Evolutionary conservation across 495 filamentous ascomycete genomes (phyloP).

Genomic region (Aspergillus diversus): DNA sequence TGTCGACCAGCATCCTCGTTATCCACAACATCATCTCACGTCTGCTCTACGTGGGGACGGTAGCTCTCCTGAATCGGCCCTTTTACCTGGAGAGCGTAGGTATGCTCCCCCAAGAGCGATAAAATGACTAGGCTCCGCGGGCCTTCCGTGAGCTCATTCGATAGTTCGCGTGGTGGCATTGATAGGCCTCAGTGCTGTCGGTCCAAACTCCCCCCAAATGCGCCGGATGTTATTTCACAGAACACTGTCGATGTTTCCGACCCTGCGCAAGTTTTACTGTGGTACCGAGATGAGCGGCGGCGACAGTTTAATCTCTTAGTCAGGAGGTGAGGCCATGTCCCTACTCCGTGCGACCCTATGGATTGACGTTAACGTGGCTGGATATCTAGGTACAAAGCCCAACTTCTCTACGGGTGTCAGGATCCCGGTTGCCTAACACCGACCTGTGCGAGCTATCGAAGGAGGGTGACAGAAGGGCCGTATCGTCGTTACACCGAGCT

Average conservation of each 20-base stretch:
- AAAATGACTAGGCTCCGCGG: constrained; percentile 54
- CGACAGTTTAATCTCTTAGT: constrained; percentile 57
- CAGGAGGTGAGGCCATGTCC: constrained; percentile 42
- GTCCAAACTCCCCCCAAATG: constrained; percentile 52
- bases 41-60: background rate
- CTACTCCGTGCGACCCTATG: background rate
- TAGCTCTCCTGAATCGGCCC: background rate
- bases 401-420: constrained; percentile 82
- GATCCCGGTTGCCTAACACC: constrained; percentile 69
- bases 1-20: background rate
- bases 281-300: constrained; percentile 54
- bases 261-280: constrained; percentile 47
- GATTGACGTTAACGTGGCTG: constrained; percentile 15
- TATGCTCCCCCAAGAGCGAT: constrained; percentile 31
- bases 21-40: background rate
- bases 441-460: constrained; percentile 80
- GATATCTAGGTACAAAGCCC: constrained; percentile 70
- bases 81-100: constrained; percentile 14
- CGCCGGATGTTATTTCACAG: constrained; percentile 49
- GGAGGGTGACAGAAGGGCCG: constrained; percentile 65
- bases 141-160: constrained; percentile 46
- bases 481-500: constrained; percentile 71
- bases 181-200: constrained; percentile 38
- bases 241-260: constrained; percentile 56
- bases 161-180: constrained; percentile 34